Evolutionary conservation across 192 early-diverging fungal species (phyloP).

Genomic region (Coemansia biformis): DNA sequence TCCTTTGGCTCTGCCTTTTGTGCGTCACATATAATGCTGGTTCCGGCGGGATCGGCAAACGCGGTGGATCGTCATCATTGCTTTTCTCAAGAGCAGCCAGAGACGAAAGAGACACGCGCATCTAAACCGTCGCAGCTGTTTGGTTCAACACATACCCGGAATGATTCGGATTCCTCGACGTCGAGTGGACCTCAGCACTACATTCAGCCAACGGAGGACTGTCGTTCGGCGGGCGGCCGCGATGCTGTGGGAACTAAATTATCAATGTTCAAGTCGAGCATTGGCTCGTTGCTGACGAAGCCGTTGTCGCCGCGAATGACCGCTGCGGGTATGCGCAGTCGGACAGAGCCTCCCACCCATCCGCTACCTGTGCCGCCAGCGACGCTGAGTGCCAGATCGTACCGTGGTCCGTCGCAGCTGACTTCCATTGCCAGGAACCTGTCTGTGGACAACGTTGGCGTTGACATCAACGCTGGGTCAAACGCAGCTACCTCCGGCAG

Average conservation of each 20-base stretch:
- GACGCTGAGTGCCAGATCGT: background rate
- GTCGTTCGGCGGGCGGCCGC: background rate
- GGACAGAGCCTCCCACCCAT: background rate
- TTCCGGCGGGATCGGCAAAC: conserved; percentile 4
- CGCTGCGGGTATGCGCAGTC: too few species aligned
- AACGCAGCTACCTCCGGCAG: background rate
- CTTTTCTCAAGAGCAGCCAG: too few species aligned
- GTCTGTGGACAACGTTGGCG: background rate
- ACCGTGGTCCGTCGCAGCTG: background rate
- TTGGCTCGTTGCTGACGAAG: conserved; percentile 25
- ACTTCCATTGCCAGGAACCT: background rate
- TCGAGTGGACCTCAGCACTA: too few species aligned
- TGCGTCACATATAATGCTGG: conserved; percentile 18
- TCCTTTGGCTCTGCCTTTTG: background rate
- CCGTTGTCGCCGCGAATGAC: conserved; percentile 13
- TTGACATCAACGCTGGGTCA: too few species aligned
- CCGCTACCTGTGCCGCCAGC: background rate
- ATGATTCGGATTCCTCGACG: too few species aligned
- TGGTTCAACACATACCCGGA: too few species aligned
- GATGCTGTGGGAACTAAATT: conserved; percentile 7
- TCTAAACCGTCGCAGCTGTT: too few species aligned
- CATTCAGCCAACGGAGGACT: too few species aligned
- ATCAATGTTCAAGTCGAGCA: conserved; percentile 20
- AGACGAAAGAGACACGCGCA: too few species aligned
- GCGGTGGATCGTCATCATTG: background rate